Evolutionary conservation across 179 eudicot genomes (phyloP), one percentile per base, ranked within the genome.

Genomic region (Gypsophila paniculata): DNA sequence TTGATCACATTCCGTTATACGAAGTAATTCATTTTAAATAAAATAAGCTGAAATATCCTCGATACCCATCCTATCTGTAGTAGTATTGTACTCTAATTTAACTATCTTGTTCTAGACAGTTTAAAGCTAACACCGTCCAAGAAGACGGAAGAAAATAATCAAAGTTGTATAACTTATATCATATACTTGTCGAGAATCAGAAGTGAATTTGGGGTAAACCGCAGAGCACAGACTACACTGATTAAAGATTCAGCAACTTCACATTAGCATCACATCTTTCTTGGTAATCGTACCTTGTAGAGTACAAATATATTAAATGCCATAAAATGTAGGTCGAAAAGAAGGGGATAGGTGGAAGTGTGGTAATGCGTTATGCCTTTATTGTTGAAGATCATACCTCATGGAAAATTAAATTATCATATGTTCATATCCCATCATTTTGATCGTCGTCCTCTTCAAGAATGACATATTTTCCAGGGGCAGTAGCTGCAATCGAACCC

Each of bases 371-470:
- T 18, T 26, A 22, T 49, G 38, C 7, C 9, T 29, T 26, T 60
- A 42, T 55, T 46, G 29, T 51, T 39, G 61, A 68, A 75, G 17
- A 67, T 53, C n/a, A 29, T 79, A 79, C 82, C 82, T 79, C 59
- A 44, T 48, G 10, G 48, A 59, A 58, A 19, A 39, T 5, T n/a
- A 53, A 18, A 34, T 49, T 52, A n/a, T 78, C 78, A 83, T 65
- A 77, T 58, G 46, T 12, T 78, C 78, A 83, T 65, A 77, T 58
- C 36, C 68, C 70, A 58, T 77, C 82, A 58, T 83, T 87, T 77
- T 86, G 85, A 76, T 86, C 95, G 61, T 91, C 97, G 61, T 81
- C 79, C 80, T 93, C 93, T 73, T 94, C 99, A 21, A 94, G 97
- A 77, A 92, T 94, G 78, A 86, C 99, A 84, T 94, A 94, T 78